Conservation (phyloP, 2,329 filamentous ascomycete genomes). For the Ophiostoma triangulosporum region DNA sequence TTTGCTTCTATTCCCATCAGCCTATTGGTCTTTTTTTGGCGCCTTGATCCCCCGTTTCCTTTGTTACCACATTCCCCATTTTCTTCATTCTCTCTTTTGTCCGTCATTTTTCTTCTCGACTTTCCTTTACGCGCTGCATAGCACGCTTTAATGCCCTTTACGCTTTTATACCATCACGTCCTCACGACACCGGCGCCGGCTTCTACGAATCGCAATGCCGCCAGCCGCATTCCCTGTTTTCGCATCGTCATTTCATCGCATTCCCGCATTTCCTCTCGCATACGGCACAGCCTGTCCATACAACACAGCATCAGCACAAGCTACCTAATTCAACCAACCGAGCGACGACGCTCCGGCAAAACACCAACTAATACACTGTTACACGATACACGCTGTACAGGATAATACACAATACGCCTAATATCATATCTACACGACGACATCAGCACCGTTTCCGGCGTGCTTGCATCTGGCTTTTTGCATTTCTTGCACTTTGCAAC, state of each 20-base stretch:
- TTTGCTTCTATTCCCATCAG: conserved; percentile 2
- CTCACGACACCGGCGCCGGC: neutral
- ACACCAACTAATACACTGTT: neutral
- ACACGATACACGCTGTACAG: too few species aligned
- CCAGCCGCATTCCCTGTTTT: neutral
- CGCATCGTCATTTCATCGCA: neutral
- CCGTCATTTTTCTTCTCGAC: neutral
- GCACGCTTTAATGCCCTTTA: neutral
- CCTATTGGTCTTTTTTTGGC: conserved; percentile 2
- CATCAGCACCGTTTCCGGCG: too few species aligned
- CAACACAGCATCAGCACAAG: neutral
- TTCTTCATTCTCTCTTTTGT: neutral
- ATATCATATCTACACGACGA: neutral
- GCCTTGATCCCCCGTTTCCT: neutral
- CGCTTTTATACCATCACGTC: conserved; percentile 3
- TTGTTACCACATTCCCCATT: conserved; percentile 1
- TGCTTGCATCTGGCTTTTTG: too few species aligned
- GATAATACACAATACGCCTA: conserved; percentile 1
- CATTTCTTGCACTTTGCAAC: neutral
- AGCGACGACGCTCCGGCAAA: neutral
- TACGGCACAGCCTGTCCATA: neutral
- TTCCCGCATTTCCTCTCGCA: neutral
- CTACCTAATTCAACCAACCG: neutral
- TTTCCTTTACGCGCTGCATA: neutral
- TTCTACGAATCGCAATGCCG: neutral